These are phyloP conservation scores for Rhododendron kiyosumense DNA, from an alignment of 148 eudicot genomes.

Conservation along the genomic window DNA sequence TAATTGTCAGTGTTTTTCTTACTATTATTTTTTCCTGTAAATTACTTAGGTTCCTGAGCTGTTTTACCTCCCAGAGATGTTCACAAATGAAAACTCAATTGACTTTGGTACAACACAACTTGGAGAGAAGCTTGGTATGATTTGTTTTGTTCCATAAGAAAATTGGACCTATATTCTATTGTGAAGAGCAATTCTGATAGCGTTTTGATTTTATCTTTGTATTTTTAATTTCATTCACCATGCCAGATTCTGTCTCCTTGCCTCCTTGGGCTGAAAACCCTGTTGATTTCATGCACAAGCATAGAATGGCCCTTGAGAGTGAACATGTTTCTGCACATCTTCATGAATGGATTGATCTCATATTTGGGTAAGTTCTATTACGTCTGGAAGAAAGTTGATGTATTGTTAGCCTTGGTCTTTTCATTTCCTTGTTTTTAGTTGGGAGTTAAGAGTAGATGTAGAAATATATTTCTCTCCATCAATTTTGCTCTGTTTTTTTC, in stretches of 20 bases:
- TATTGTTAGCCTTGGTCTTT: slow-evolving; percentile 4
- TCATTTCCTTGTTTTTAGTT: neutral
- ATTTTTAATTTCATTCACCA: neutral
- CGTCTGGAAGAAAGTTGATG: neutral
- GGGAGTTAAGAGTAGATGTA: neutral
- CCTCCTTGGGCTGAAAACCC: slow-evolving; percentile 96
- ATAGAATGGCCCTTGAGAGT: slow-evolving; percentile 96
- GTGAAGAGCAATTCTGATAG: neutral
- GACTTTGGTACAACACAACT: slow-evolving; percentile 95
- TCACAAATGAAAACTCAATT: slow-evolving; percentile 78
- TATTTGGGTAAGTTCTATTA: slow-evolving; percentile 68
- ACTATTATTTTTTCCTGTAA: neutral
- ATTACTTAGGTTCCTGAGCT: slow-evolving; percentile 82
- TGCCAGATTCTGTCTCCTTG: slow-evolving; percentile 69
- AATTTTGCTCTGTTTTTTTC: neutral
- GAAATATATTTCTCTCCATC: neutral
- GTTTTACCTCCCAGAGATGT: slow-evolving; percentile 89
- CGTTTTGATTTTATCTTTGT: neutral
- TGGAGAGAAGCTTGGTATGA: slow-evolving; percentile 91
- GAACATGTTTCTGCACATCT: slow-evolving; percentile 96
- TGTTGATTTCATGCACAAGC: slow-evolving; percentile 87
- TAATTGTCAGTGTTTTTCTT: neutral
- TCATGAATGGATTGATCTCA: slow-evolving; percentile 99
- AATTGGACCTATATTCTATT: neutral
- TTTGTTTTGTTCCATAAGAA: slow-evolving; percentile 8